phyloP scores from a whole-genome alignment of 768 basidiomycete species.

The Holtermannia corniformis region DNA sequence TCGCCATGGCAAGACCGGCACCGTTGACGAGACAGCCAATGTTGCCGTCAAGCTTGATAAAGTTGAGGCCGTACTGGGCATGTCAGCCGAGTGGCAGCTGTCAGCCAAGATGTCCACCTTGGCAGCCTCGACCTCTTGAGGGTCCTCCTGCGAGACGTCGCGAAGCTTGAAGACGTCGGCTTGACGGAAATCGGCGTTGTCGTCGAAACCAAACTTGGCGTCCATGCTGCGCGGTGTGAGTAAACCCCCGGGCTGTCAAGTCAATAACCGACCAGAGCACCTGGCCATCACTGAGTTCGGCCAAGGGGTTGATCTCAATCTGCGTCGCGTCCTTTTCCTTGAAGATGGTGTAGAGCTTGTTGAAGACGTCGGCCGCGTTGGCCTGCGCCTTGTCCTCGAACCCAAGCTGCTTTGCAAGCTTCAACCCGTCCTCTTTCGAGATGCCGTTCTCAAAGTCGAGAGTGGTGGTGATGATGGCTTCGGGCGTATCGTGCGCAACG shows the following conservation, averaged over 20 bases:
- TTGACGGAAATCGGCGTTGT: conserved; percentile 98
- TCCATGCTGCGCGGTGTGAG: conserved; percentile 65
- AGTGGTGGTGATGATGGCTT: conserved; percentile 88
- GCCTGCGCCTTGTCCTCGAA: conserved; percentile 66
- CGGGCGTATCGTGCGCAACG: conserved; percentile 89
- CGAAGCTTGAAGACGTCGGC: conserved; percentile 77
- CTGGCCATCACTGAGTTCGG: conserved; percentile 77
- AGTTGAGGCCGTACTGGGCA: conserved; percentile 68
- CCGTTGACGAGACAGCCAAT: conserved; percentile 98
- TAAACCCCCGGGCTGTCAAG: background rate
- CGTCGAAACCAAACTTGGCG: conserved; percentile 99
- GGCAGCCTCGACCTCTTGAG: conserved; percentile 95
- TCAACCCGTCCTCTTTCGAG: conserved; percentile 58
- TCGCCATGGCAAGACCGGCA: conserved; percentile 98
- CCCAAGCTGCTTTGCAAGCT: conserved; percentile 79
- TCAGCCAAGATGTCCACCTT: conserved; percentile 43
- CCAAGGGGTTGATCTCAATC: conserved; percentile 98
- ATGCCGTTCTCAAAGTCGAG: conserved; percentile 78
- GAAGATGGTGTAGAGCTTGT: conserved; percentile 90
- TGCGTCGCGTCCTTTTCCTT: conserved; percentile 99
- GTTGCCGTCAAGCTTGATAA: conserved; percentile 96
- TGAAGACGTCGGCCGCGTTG: conserved; percentile 86
- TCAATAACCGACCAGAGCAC: conserved; percentile 68
- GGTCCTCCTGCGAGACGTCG: conserved; percentile 89
- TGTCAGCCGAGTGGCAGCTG: background rate